Base-by-base conservation (phyloP, 2,329 filamentous ascomycete species). In the Sordariomycetes sp. region DNA sequence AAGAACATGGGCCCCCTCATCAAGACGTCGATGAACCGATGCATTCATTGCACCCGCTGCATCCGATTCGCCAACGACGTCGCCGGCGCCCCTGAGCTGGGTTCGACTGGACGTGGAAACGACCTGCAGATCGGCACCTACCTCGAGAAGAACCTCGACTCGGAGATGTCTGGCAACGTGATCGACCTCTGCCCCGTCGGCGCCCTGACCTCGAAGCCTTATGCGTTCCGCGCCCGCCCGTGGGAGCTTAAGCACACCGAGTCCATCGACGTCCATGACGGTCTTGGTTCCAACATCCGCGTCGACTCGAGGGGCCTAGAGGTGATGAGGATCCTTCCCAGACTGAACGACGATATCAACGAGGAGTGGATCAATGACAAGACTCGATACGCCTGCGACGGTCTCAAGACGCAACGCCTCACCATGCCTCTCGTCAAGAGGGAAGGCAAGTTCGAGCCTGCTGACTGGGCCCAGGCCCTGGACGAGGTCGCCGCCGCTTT, bases 341-440 rank as follows among this genome's bases (percentile, higher is more conserved):
- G 94, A 66, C 80, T 99, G 61, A 99, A 99, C 71, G 94, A 99
- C 70, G 92, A 97, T 67, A 85, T 99, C 67, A 99, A 99, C 73
- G 94, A 99, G 77, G 94, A 99, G 74, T 99, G 94, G 94, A 97
- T 99, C 72, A 94, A 97, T 74, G 94, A 99, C 79, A 99, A 97
- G 81, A 87, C 90, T 48, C 86, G 94, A 63, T 99, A 97, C 71
- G 93, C 94, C 50, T 96, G 92, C 71, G 94, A 99, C 71, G 94
- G 94, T 55, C 80, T 99, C 64, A 96, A 92, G 82, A 97, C 93
- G 53, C 94, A 99, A 75, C 85, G 94, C 69, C 79, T 99, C 59
- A 97, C 94, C 40, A 94, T 93, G 64, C 94, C 94, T 50, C 77
- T 99, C 62, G 86, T 97, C 67, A 89, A 92, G 65, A 86, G 87